phyloP scores from a whole-genome alignment of 352 stramenopile species.

The Pythium rhizo-oryzae region DNA sequence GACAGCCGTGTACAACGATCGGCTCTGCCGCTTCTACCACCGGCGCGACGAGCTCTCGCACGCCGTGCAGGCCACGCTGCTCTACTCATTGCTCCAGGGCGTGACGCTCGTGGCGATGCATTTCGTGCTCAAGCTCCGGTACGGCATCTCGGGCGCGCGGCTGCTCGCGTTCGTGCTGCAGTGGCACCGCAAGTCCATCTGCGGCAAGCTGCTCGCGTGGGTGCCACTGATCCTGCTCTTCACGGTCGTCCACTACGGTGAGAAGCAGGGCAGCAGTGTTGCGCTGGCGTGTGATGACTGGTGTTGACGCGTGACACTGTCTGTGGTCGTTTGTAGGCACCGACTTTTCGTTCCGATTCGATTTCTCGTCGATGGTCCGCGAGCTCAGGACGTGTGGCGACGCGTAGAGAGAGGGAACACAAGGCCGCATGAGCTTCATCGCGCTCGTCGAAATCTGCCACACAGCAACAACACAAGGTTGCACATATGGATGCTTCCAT shows the following conservation, averaged over 20 bases:
- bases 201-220: slow-evolving; percentile 26
- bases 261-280: too few relatives aligned
- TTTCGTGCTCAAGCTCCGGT: slow-evolving; percentile 10
- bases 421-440: too few relatives aligned
- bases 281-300: too few relatives aligned
- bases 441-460: too few relatives aligned
- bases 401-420: not conserved
- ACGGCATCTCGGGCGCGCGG: slow-evolving; percentile 9
- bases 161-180: slow-evolving; percentile 26
- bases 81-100: slow-evolving; percentile 21
- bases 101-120: slow-evolving; percentile 11
- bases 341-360: not conserved
- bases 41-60: slow-evolving; percentile 1
- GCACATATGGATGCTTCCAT: not conserved
- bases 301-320: not conserved
- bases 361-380: not conserved
- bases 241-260: slow-evolving; percentile 26
- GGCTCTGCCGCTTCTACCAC: slow-evolving; percentile 5
- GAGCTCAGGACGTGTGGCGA: not conserved
- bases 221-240: slow-evolving; percentile 23
- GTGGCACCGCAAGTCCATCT: slow-evolving; percentile 10
- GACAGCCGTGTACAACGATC: slow-evolving; percentile 23
- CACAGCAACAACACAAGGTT: too few relatives aligned
- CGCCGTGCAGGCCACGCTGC: not conserved
- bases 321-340: not conserved